phyloP scores from a whole-genome alignment of 2,329 filamentous ascomycete genomes.

The Dactylonectria estremocensis region DNA sequence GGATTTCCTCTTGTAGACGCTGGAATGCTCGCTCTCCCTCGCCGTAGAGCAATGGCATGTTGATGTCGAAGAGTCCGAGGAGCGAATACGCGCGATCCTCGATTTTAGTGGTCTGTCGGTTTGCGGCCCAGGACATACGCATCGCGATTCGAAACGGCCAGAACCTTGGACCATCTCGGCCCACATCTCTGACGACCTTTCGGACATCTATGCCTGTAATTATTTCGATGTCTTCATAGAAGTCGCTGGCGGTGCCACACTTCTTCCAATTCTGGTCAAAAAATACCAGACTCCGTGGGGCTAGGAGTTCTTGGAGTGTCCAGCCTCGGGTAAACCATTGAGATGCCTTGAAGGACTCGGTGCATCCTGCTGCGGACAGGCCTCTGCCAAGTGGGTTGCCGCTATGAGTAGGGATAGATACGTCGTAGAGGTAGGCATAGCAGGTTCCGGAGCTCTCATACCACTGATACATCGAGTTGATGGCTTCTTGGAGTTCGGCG shows the following conservation, averaged over 20 bases:
- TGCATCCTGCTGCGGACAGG: neutral
- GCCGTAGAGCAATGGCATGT: constrained; percentile 50
- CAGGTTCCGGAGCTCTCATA: constrained; percentile 30
- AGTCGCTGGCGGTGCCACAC: constrained; percentile 7
- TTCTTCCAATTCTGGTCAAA: constrained; percentile 25
- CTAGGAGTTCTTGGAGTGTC: constrained; percentile 23
- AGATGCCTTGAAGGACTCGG: constrained; percentile 7
- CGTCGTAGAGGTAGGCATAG: constrained; percentile 35
- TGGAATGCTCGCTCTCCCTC: constrained; percentile 44
- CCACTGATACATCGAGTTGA: constrained; percentile 39
- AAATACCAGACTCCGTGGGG: constrained; percentile 30
- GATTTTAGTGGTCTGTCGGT: constrained; percentile 40
- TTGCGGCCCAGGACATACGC: constrained; percentile 49
- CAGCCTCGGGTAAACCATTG: neutral
- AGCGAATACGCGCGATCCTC: constrained; percentile 50
- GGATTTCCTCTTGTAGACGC: constrained; percentile 43
- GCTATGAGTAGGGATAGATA: constrained; percentile 21
- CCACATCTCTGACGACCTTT: neutral
- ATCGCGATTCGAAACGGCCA: constrained; percentile 34
- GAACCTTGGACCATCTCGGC: constrained; percentile 1
- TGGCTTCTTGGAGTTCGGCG: constrained; percentile 35
- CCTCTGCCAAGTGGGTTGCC: constrained; percentile 3
- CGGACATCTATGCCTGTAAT: constrained; percentile 8
- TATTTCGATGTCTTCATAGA: neutral
- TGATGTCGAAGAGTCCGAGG: constrained; percentile 49